Percentiles rank a stretch among this genome's conserved stretches.
Conservation (phyloP, 352 stramenopile species). For the Pythium folliculosum region DNA sequence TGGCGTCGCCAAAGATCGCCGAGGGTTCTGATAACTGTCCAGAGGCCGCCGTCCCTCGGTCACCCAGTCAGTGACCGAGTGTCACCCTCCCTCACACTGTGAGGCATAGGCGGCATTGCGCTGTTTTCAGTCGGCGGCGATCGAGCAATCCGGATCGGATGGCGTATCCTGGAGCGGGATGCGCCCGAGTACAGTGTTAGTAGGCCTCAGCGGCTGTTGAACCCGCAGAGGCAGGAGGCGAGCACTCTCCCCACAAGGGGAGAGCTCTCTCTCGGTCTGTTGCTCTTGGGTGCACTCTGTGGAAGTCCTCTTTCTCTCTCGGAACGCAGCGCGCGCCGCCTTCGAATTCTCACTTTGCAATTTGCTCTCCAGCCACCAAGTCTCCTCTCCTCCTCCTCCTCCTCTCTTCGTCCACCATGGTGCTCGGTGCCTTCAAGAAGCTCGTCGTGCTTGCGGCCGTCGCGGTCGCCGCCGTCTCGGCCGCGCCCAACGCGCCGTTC, state of each 20-base stretch:
- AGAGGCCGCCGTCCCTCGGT: background rate
- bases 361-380: conserved; percentile 15
- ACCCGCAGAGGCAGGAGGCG: too few species aligned
- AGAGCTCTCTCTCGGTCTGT: too few species aligned
- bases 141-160: background rate
- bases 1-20: background rate
- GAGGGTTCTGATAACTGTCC: background rate
- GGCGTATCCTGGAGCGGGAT: background rate
- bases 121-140: too few species aligned
- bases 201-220: too few species aligned
- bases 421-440: conserved; percentile 33
- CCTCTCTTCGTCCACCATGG: conserved; percentile 9
- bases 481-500: conserved; percentile 20
- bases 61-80: background rate
- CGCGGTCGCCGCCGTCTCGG: conserved; percentile 13
- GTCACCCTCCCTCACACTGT: too few species aligned
- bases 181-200: too few species aligned
- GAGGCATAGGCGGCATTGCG: too few species aligned
- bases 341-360: conserved; percentile 11
- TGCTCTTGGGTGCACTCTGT: too few species aligned
- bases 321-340: too few species aligned
- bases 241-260: too few species aligned
- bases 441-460: conserved; percentile 23
- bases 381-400: background rate
- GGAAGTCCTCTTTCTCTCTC: too few species aligned